Evolutionary conservation across 2,329 filamentous ascomycete species (phyloP).

Genomic region (Tolypocladium sp.): DNA sequence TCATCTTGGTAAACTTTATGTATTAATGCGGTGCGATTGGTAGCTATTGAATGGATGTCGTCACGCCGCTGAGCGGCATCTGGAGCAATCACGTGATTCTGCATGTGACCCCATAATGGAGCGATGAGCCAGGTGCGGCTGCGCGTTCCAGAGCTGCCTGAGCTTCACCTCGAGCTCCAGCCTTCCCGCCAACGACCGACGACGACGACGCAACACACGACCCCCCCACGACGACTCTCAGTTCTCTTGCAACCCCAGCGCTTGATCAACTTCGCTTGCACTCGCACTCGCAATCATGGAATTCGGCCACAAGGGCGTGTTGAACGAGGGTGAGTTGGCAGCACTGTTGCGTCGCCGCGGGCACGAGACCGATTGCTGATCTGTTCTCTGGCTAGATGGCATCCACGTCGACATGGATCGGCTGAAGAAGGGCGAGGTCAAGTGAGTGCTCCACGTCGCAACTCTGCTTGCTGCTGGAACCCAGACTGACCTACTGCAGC

Average conservation of each 20-base stretch:
- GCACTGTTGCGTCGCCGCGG: background rate
- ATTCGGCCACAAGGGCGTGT: slow-evolving; percentile 51
- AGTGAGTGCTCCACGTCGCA: slow-evolving; percentile 48
- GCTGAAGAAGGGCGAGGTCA: slow-evolving; percentile 97
- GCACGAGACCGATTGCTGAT: slow-evolving; percentile 9
- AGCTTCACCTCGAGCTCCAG: slow-evolving; percentile 29
- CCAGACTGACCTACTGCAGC: slow-evolving; percentile 40
- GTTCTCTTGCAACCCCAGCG: background rate
- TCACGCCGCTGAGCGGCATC: too few relatives aligned
- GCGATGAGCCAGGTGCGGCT: slow-evolving; percentile 15
- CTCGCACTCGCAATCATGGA: slow-evolving; percentile 38
- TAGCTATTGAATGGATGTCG: background rate
- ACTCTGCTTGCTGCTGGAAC: background rate
- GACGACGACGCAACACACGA: slow-evolving; percentile 13
- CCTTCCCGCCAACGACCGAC: slow-evolving; percentile 15
- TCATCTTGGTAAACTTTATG: background rate
- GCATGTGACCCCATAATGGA: slow-evolving; percentile 1
- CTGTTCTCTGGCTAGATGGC: slow-evolving; percentile 58
- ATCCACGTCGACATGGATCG: slow-evolving; percentile 99
- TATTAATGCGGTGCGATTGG: background rate
- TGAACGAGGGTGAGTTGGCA: slow-evolving; percentile 49
- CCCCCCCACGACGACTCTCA: background rate
- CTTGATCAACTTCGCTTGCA: background rate
- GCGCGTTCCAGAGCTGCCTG: slow-evolving; percentile 40
- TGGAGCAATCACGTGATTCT: slow-evolving; percentile 6